phyloP scores from a whole-genome alignment of 495 filamentous ascomycete species.

The Aspergillus carlsbadensis region DNA sequence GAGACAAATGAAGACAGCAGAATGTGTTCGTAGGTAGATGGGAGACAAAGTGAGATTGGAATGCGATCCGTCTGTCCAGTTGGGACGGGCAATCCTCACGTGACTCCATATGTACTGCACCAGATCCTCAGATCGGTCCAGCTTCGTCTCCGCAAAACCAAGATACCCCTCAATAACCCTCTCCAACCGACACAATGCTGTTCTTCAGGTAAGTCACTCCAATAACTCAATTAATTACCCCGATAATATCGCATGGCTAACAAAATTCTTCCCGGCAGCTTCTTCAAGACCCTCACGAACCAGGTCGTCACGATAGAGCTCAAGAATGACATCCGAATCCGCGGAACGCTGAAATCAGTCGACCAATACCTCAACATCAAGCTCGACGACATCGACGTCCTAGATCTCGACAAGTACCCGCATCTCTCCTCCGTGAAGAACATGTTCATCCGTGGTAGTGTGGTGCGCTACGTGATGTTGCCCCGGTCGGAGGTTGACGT shows the following conservation, averaged over 20 bases:
- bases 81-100: too few species aligned
- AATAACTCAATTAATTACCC: neutral
- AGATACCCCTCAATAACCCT: slow-evolving; percentile 2
- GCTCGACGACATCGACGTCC: slow-evolving; percentile 86
- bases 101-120: neutral
- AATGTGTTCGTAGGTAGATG: too few species aligned
- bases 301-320: slow-evolving; percentile 95
- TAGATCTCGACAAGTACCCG: slow-evolving; percentile 89
- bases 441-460: slow-evolving; percentile 95
- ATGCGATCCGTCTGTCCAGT: too few species aligned
- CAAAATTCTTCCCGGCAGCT: slow-evolving; percentile 51
- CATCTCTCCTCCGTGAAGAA: slow-evolving; percentile 96
- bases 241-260: neutral
- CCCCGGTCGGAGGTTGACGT: slow-evolving; percentile 87
- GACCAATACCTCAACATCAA: slow-evolving; percentile 99
- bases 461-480: slow-evolving; percentile 93
- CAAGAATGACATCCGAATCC: slow-evolving; percentile 97
- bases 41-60: too few species aligned
- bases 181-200: slow-evolving; percentile 37
- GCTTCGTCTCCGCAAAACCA: neutral
- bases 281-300: slow-evolving; percentile 99
- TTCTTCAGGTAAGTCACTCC: slow-evolving; percentile 43
- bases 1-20: too few species aligned
- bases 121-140: neutral
- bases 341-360: slow-evolving; percentile 90